Evolutionary conservation across 176 grass and related monocot genomes (phyloP), one percentile per base, ranked within the genome.

Genomic region (Oryza brachyantha): DNA sequence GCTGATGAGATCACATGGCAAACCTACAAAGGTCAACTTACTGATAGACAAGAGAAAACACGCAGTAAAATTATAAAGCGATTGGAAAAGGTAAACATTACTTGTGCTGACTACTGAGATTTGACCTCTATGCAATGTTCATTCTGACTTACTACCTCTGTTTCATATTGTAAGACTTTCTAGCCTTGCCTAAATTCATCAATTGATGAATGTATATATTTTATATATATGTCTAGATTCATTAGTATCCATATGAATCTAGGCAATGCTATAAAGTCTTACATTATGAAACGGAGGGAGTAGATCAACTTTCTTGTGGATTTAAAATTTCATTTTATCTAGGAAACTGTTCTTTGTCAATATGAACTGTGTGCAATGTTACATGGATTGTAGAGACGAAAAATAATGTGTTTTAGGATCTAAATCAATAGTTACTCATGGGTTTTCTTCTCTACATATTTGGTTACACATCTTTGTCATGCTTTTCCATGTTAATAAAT

Each of bases 11-110:
- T 98, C 65, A 98, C 96, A 62, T 98, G 96, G 96, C 90, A 98
- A 89, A 92, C 89, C 17, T 93, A 87, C 78, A 98, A 85, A 86
- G 92, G 92, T 40, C 95, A 94, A 74, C 90, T 98, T 71, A 98
- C 95, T 41, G 96, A 98, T 34, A 89, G 96, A 76, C 96, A 98
- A 63, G 90, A 98, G 68, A 98, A 94, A 88, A 98, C 96, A 73
- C 90, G 90, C 8, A 78, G 90, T 78, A 98, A 98, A 92, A 88
- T 98, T 65, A 82, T 94, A 83, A 94, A 98, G 68, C 82, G 96
- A 89, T 85, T 98, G 86, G 96, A 98, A 82, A 98, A 98, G 85
- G 95, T 85, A 81, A 85, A 37, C 71, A 72, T 16, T 75, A 73
- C 73, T 60, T 65, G n/a, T 7, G 16, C 46, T 50, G 41, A 43